Percentiles rank a stretch among this genome's conserved stretches.
phyloP scores from a whole-genome alignment of 805 yeast species.

The Starmerella potacharoeniae region DNA sequence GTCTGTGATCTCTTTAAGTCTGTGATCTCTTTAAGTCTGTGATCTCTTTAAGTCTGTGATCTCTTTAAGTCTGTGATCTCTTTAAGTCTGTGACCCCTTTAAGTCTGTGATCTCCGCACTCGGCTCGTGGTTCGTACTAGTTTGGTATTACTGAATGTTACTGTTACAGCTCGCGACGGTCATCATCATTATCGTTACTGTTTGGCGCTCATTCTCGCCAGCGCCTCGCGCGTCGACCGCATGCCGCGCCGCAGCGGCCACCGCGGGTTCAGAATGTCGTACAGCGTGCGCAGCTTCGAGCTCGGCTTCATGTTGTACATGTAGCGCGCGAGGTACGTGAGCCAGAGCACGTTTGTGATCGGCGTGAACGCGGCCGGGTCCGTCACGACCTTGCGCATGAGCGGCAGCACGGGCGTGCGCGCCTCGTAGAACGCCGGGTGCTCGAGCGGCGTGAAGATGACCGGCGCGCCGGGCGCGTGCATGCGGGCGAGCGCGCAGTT shows the following conservation, averaged over 20 bases:
- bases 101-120: too few species aligned
- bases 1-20: too few species aligned
- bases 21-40: too few species aligned
- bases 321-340: conserved; percentile 47
- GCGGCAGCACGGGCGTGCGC: conserved; percentile 47
- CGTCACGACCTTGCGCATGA: conserved; percentile 31
- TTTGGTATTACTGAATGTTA: background rate
- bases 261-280: conserved; percentile 7
- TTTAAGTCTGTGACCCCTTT: too few species aligned
- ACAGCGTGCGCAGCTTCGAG: conserved; percentile 6
- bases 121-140: too few species aligned
- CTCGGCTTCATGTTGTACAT: conserved; percentile 24
- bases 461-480: conserved; percentile 18
- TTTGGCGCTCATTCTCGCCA: background rate
- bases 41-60: too few species aligned
- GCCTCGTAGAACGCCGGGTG: conserved; percentile 53
- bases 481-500: conserved; percentile 42
- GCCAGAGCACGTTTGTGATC: conserved; percentile 50
- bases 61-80: too few species aligned
- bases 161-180: background rate
- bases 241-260: conserved; percentile 15
- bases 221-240: conserved; percentile 15
- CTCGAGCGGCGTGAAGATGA: conserved; percentile 45
- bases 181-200: background rate
- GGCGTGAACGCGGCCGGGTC: conserved; percentile 40